Percentiles rank a stretch among this genome's conserved stretches.
phyloP scores from a whole-genome alignment of 2,329 filamentous ascomycete species.

The Cercospora sesami region DNA sequence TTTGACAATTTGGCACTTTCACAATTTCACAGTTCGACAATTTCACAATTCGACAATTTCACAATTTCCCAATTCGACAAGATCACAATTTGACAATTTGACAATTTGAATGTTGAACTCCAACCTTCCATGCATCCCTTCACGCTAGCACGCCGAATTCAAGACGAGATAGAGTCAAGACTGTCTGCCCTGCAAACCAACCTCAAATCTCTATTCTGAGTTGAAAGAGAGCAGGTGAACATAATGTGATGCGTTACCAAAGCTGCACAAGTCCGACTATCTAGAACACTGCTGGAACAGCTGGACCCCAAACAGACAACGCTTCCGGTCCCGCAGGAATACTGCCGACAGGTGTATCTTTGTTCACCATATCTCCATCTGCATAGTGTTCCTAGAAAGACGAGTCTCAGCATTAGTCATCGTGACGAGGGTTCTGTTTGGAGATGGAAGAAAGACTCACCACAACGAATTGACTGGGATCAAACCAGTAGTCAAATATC shows the following conservation, averaged over 20 bases:
- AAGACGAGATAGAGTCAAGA: too few species aligned
- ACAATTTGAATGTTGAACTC: background rate
- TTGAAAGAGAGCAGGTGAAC: background rate
- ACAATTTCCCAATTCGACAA: too few species aligned
- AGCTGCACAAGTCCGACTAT: background rate
- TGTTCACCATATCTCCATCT: slow-evolving; percentile 66
- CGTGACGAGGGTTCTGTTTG: background rate
- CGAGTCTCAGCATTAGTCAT: background rate
- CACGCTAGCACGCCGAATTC: too few species aligned
- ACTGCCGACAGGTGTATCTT: slow-evolving; percentile 46
- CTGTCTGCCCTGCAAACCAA: too few species aligned
- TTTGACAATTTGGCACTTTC: background rate
- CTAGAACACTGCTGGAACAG: slow-evolving; percentile 29
- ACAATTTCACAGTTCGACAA: too few species aligned
- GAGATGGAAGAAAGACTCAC: background rate
- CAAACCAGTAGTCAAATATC: slow-evolving; percentile 68
- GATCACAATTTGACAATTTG: too few species aligned
- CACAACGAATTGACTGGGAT: slow-evolving; percentile 54
- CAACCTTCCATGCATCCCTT: background rate
- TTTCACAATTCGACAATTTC: too few species aligned
- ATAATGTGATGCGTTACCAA: background rate
- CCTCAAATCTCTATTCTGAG: too few species aligned
- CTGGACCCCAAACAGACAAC: slow-evolving; percentile 37
- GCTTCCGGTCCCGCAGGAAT: slow-evolving; percentile 40
- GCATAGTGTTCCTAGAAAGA: slow-evolving; percentile 51